Conservation (phyloP, 2,329 filamentous ascomycete species). For the Cercospora canescens region DNA sequence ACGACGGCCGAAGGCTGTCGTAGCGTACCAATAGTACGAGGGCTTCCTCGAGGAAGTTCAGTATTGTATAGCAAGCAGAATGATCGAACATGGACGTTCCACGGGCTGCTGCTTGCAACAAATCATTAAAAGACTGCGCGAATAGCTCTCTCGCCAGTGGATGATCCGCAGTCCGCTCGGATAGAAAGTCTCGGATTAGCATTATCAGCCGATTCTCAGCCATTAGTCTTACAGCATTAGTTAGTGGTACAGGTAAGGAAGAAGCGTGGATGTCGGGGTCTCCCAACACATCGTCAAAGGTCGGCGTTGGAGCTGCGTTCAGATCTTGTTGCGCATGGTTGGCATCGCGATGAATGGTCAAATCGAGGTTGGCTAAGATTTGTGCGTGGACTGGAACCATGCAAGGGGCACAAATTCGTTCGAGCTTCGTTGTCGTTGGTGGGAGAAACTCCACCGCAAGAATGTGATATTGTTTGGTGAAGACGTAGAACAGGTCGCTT, state of each 20-base stretch:
- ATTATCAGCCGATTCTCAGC: constrained; percentile 85
- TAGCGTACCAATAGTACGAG: constrained; percentile 67
- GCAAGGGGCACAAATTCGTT: constrained; percentile 68
- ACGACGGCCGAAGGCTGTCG: constrained; percentile 46
- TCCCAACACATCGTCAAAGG: constrained; percentile 66
- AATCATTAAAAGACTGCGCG: constrained; percentile 69
- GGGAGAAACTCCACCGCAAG: constrained; percentile 66
- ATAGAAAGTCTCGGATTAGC: constrained; percentile 77
- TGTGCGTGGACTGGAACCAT: constrained; percentile 81
- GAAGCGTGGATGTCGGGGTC: constrained; percentile 67
- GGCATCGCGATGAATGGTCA: constrained; percentile 75
- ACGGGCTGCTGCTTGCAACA: constrained; percentile 73
- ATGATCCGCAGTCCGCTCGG: constrained; percentile 57
- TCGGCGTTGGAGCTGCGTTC: constrained; percentile 47
- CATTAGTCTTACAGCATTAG: constrained; percentile 76
- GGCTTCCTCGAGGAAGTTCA: constrained; percentile 85
- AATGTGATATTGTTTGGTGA: constrained; percentile 83
- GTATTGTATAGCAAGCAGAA: constrained; percentile 82
- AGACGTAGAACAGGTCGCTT: constrained; percentile 88
- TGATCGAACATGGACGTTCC: constrained; percentile 80
- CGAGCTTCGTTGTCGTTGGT: constrained; percentile 50
- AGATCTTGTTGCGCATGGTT: constrained; percentile 47
- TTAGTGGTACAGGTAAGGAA: constrained; percentile 60
- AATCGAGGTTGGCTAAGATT: constrained; percentile 74
- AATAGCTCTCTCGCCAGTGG: constrained; percentile 66